phyloP scores from a whole-genome alignment of 208 protist genomes.

The Acanthamoeba lenticulata region DNA sequence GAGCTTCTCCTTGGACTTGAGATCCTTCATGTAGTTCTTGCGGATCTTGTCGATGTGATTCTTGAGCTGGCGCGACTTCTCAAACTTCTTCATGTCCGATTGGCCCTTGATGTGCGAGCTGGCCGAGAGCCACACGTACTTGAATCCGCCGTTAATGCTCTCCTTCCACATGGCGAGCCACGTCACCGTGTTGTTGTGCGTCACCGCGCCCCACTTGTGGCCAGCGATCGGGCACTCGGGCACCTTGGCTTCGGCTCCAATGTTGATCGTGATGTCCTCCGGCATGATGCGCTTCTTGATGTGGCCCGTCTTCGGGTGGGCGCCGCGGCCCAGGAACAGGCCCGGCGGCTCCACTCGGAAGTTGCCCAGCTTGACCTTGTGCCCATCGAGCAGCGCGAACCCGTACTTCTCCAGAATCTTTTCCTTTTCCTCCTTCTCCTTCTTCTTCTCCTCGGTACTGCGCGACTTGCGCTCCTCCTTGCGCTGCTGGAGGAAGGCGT shows the following conservation, averaged over 20 bases:
- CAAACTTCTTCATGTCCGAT: slow-evolving; percentile 98
- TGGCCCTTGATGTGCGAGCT: slow-evolving; percentile 93
- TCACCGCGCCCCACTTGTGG: slow-evolving; percentile 91
- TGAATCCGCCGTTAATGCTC: slow-evolving; percentile 91
- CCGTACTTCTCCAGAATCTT: slow-evolving; percentile 91
- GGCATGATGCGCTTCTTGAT: slow-evolving; percentile 95
- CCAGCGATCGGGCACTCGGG: slow-evolving; percentile 92
- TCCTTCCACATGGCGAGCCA: slow-evolving; percentile 99
- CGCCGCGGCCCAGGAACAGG: slow-evolving; percentile 98
- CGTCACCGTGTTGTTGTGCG: slow-evolving; percentile 95
- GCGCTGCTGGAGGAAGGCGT: slow-evolving; percentile 91
- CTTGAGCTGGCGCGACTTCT: slow-evolving; percentile 96
- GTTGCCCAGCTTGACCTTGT: slow-evolving; percentile 96
- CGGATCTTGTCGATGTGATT: slow-evolving; percentile 95
- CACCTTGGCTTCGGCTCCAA: slow-evolving; percentile 90
- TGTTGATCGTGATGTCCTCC: slow-evolving; percentile 99
- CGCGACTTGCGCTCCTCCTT: slow-evolving; percentile 91
- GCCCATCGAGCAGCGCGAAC: slow-evolving; percentile 94
- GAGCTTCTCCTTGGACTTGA: slow-evolving; percentile 85
- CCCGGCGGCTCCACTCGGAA: slow-evolving; percentile 98
- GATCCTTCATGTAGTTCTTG: slow-evolving; percentile 91
- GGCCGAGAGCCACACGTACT: slow-evolving; percentile 98
- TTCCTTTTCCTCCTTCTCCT: slow-evolving; percentile 87
- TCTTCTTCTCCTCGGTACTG: slow-evolving; percentile 95
- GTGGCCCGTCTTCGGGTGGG: slow-evolving; percentile 96